A percentile compares a stretch with the other conserved stretches of the same genome.
These are phyloP conservation scores for Amauroascus niger DNA, from an alignment of 2,329 filamentous ascomycete genomes.

Conservation along the genomic window DNA sequence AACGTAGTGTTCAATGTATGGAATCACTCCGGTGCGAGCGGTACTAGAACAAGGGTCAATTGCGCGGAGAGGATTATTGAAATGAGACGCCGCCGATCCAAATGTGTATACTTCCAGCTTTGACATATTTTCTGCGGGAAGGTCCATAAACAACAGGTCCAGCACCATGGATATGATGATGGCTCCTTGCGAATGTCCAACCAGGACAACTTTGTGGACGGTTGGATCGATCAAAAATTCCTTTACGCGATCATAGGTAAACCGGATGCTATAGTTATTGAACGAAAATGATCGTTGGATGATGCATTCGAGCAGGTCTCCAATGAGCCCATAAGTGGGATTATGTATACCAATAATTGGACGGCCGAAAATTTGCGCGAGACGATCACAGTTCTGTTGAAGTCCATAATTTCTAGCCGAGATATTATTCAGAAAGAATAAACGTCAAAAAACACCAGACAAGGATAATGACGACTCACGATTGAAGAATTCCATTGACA, in stretches of 20 bases:
- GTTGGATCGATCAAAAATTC: conserved; percentile 51
- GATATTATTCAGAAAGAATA: neutral
- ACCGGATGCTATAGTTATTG: conserved; percentile 55
- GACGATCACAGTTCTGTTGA: conserved; percentile 58
- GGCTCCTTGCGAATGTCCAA: conserved; percentile 68
- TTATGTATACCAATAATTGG: conserved; percentile 67
- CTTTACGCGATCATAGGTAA: conserved; percentile 53
- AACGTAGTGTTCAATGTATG: conserved; percentile 71
- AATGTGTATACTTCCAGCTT: conserved; percentile 70
- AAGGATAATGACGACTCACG: conserved; percentile 11
- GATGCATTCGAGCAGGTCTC: conserved; percentile 68
- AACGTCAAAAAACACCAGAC: neutral
- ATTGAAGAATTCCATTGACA: conserved; percentile 17
- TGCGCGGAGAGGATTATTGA: conserved; percentile 61
- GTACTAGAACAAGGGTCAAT: conserved; percentile 27
- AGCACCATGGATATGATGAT: conserved; percentile 64
- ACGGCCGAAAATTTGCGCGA: conserved; percentile 62
- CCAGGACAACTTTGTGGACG: conserved; percentile 60
- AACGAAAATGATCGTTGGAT: conserved; percentile 66
- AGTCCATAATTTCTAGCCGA: conserved; percentile 53
- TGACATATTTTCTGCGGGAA: conserved; percentile 53
- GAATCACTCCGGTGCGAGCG: conserved; percentile 41
- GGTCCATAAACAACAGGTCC: conserved; percentile 66
- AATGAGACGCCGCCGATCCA: conserved; percentile 68
- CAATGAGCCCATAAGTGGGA: conserved; percentile 61